Percentiles rank a stretch among this genome's conserved stretches.
Evolutionary conservation across 2,329 filamentous ascomycete species (phyloP).

Genomic region (Aureobasidium leucospermi): DNA sequence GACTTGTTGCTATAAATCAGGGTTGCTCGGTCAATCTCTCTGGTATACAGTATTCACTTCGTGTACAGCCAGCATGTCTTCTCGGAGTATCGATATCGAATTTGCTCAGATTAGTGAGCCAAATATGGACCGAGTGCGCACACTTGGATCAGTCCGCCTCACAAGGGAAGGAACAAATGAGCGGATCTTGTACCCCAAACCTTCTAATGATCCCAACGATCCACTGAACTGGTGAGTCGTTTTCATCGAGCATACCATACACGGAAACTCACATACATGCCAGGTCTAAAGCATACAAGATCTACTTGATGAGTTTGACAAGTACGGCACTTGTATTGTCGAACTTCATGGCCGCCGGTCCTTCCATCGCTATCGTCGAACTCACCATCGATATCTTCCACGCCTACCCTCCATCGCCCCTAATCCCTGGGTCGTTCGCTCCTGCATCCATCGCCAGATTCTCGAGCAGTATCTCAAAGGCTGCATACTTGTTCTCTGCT

Average conservation of each 20-base stretch:
- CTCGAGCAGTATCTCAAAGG: not conserved
- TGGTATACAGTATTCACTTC: too few species aligned
- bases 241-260: not conserved
- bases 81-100: too few species aligned
- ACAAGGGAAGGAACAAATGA: not conserved
- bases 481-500: not conserved
- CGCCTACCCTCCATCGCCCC: not conserved
- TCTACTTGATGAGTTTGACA: slow-evolving; percentile 44
- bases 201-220: not conserved
- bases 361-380: slow-evolving; percentile 44
- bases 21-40: too few species aligned
- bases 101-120: not conserved
- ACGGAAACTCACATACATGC: slow-evolving; percentile 44
- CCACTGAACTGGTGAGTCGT: not conserved
- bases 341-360: slow-evolving; percentile 51
- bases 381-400: slow-evolving; percentile 37
- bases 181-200: not conserved
- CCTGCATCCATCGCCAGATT: slow-evolving; percentile 14
- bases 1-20: too few species aligned
- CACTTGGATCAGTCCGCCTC: not conserved
- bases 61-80: too few species aligned
- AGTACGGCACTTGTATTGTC: slow-evolving; percentile 49
- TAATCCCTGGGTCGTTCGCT: slow-evolving; percentile 21
- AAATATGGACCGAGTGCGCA: not conserved
- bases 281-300: slow-evolving; percentile 37